Evolutionary conservation across 352 stramenopile species (phyloP).

Genomic region (Thalassiosira exigua): DNA sequence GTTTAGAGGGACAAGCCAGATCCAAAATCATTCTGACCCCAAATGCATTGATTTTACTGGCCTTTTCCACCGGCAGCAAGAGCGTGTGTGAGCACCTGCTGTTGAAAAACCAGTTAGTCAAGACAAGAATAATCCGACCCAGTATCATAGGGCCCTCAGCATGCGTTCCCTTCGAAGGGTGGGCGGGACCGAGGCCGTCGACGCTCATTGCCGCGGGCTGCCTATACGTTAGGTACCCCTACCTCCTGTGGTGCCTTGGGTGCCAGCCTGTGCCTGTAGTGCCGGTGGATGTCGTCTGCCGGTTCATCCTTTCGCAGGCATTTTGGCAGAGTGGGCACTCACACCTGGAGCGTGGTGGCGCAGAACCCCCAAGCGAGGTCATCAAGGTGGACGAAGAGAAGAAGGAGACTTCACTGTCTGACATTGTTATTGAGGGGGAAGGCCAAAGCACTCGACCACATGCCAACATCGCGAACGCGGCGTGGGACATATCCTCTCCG

Average conservation of each 20-base stretch:
- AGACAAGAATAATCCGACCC: constrained; percentile 84
- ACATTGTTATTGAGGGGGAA: constrained; percentile 1
- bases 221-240: constrained; percentile 80
- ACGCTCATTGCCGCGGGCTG: constrained; percentile 84
- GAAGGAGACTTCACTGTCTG: constrained; percentile 43
- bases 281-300: constrained; percentile 84
- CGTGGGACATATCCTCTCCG: constrained; percentile 72
- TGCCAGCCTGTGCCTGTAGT: constrained; percentile 78
- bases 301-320: constrained; percentile 77
- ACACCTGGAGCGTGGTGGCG: no score
- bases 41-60: no score
- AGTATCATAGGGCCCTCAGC: constrained; percentile 87
- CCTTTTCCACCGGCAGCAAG: no score
- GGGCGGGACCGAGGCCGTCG: constrained; percentile 83
- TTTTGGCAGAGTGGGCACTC: constrained; percentile 52
- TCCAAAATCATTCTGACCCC: no score
- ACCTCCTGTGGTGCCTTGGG: constrained; percentile 83
- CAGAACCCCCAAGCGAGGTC: background rate
- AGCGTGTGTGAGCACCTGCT: constrained; percentile 87
- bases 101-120: constrained; percentile 21
- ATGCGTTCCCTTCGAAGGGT: constrained; percentile 81
- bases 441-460: background rate
- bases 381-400: constrained; percentile 35
- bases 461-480: constrained; percentile 58
- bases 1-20: no score